These are phyloP conservation scores for Leccinum rimulosum DNA, from an alignment of 768 basidiomycete species.

Conservation along the genomic window DNA sequence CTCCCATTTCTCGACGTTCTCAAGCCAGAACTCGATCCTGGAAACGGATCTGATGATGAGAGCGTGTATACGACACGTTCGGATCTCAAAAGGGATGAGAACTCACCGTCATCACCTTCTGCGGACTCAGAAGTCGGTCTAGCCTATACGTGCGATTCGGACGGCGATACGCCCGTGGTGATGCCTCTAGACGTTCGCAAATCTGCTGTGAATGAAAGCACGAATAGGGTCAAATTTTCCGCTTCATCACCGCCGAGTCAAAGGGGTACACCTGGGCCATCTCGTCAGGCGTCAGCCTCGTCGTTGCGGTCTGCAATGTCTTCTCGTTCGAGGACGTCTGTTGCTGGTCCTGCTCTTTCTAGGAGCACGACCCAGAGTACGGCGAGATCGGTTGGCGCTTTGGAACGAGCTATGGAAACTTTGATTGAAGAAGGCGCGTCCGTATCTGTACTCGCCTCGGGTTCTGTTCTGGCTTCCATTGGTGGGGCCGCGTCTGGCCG, in stretches of 20 bases:
- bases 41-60: conserved; percentile 32
- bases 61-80: conserved; percentile 34
- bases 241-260: conserved; percentile 19
- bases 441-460: conserved; percentile 34
- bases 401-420: conserved; percentile 51
- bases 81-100: conserved; percentile 21
- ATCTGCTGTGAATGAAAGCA: conserved; percentile 7
- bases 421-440: conserved; percentile 45
- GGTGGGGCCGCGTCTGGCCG: conserved; percentile 19
- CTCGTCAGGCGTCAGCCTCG: conserved; percentile 26
- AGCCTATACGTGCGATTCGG: conserved; percentile 37
- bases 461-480: conserved; percentile 32
- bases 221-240: conserved; percentile 36
- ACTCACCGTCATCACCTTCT: conserved; percentile 25
- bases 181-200: conserved; percentile 27
- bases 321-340: conserved; percentile 13
- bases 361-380: conserved; percentile 31
- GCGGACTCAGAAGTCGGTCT: conserved; percentile 33
- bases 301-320: conserved; percentile 23
- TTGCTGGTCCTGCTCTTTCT: conserved; percentile 10
- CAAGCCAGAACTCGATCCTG: conserved; percentile 30
- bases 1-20: conserved; percentile 61
- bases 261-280: conserved; percentile 21
- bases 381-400: conserved; percentile 35
- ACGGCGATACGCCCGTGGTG: conserved; percentile 34